Base-by-base conservation (phyloP, 2,329 filamentous ascomycete genomes). In the Xylariaceae sp. region DNA sequence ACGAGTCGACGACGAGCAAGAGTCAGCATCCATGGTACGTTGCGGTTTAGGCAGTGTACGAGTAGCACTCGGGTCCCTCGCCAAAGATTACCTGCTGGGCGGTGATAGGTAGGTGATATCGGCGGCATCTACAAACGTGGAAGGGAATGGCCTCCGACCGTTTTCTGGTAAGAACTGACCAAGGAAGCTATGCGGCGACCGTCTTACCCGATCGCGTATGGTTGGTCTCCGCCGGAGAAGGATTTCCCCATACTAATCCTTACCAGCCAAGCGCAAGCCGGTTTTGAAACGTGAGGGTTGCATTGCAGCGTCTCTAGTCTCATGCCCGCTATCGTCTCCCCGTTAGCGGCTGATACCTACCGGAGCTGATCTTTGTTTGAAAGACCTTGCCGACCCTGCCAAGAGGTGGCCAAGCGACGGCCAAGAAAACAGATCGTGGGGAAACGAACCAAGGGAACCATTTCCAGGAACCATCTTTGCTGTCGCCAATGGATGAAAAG, bases 231-330 rank as follows among this genome's bases (percentile, higher is more conserved):
- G 11, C 5, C 23, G 23, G 23, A 13, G 37, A 42, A 42, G 37
- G 11, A 13, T 9, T 42, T 42, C 37, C 37, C 37, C 37, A 42
- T 42, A 42, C 23, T 5, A 30, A 30, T 30, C 4, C 23, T 30
- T 30, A 44, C 5, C 17, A 23, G 44, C 44, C 39, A 30, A 45
- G 57, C 62, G 4, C 8, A 42, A 42, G 9, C 11, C 37, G 37
- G 37, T 5, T 30, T 30, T 30, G 30, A 60, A 62, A 64, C 11
- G 56, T 57, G 62, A 64, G 62, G 59, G 62, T 64, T 55, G 56
- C 35, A 64, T 64, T n/a, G 7, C 10, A 37, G 37, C 39, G 15
- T 42, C 8, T 42, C 37, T 42, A 42, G 37, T 13, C 4, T 42
- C 8, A 42, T 42, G 11, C 11, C 37, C 11, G 37, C 37, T 42